These are phyloP conservation scores for Suhomyces emberorum DNA, from an alignment of 805 yeast genomes.

Conservation along the genomic window DNA sequence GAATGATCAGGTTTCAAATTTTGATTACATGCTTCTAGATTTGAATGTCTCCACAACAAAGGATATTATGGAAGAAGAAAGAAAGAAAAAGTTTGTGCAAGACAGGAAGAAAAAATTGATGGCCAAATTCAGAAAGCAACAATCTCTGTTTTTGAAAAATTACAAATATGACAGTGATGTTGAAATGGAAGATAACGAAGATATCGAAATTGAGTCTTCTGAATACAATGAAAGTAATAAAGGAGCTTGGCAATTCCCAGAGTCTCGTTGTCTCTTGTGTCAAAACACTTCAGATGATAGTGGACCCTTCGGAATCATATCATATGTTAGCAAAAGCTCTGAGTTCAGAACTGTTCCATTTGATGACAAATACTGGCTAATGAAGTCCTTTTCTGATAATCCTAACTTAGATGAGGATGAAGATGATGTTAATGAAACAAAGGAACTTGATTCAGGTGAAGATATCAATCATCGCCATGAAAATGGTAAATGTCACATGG, in stretches of 20 bases:
- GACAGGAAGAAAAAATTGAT: constrained; percentile 66
- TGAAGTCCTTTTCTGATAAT: constrained; percentile 55
- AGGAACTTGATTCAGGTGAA: constrained; percentile 10
- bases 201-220: not conserved
- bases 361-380: constrained; percentile 60
- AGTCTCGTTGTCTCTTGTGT: constrained; percentile 74
- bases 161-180: constrained; percentile 38
- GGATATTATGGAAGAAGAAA: constrained; percentile 43
- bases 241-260: constrained; percentile 63
- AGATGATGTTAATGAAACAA: constrained; percentile 3
- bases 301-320: constrained; percentile 74
- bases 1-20: constrained; percentile 17
- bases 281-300: constrained; percentile 67
- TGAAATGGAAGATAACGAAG: constrained; percentile 36
- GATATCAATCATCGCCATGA: not conserved
- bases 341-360: constrained; percentile 65
- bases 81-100: constrained; percentile 66
- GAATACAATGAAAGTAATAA: constrained; percentile 8
- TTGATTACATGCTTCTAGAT: constrained; percentile 22
- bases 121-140: constrained; percentile 79
- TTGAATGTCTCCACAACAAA: constrained; percentile 9
- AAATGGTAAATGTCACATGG: not conserved
- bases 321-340: constrained; percentile 56
- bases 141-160: constrained; percentile 64
- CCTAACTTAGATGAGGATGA: constrained; percentile 38